Base-by-base conservation (phyloP, 2,329 filamentous ascomycete species). In the Cladorrhinum sp. region DNA sequence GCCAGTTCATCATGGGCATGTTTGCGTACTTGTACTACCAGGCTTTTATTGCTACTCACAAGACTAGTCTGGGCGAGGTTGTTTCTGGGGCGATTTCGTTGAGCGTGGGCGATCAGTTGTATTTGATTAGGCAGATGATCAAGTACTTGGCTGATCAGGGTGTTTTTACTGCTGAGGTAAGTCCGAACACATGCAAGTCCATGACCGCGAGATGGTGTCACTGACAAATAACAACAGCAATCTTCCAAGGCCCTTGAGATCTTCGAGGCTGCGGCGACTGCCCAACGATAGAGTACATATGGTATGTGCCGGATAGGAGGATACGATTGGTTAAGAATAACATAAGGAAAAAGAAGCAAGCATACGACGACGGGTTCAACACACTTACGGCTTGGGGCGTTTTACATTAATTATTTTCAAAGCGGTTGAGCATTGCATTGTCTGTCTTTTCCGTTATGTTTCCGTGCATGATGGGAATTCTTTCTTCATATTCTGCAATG, bases 1-100 rank as follows among this genome's bases (percentile, higher is more conserved):
- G 95, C 75, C 95, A 99, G 73, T 99, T 99, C 79, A 98, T 98
- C 80, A 99, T 99, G 95, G 95, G 95, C 8, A 95, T 96, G 77
- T 98, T 99, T 71, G 86, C 94, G 16, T 98, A 92, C 80, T 93
- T 99, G 84, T 99, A 99, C 79, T 99, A 96, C 78, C 93, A 97
- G 75, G 95, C 90, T 71, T 99, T 99, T 75, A 94, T 99, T 71
- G 93, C 93, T 3, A 82, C 92, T 6, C 87, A 96, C 80, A 92
- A 94, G 75, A 87, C 90, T 42, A 92, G 83, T 60, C 88, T 96
- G 20, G 95, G 94, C 20, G 86, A 86, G 58, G 90, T 99, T 36
- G 90, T 99, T 68, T 94, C 99, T 79, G 94, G 91, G 55, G 96
- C 99, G 67, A 96, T 88, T 5, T 93, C 93, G n/a, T 78, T 99